Base-by-base conservation (phyloP, 805 yeast genomes). In the Kregervanrija pseudodelftensis region DNA sequence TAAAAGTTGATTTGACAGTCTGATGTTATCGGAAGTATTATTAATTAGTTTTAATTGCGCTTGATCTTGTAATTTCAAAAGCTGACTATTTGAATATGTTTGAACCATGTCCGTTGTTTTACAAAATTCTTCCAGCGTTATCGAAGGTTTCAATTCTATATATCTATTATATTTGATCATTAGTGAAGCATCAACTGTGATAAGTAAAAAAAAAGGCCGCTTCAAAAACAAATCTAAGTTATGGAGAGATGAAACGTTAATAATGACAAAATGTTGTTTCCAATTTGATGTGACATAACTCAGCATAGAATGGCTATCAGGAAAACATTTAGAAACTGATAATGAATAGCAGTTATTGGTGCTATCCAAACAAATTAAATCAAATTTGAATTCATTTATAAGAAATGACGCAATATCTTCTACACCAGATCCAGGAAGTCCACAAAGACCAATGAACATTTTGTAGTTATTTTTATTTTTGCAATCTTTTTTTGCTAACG, bases 171-270 rank as follows among this genome's bases (percentile, higher is more conserved):
- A 67, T 43, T 93, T 69, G 33, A 76, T 49, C 11, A 56, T 55
- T 5, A 79, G 51, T 1, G 95, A 84, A 0, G 95, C 88, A 56
- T 86, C 95, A 2, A 89, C 68, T 8, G 86, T 74, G 1, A 90
- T 55, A 55, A 89, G 95, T 30, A 88, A 69, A 57, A 89, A 88
- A 59, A 87, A 91, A 0, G 98, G 96, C 46, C 96, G 67, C 49
- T 81, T 80, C 32, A 74, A 66, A 10, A 85, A 61, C 16, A 60
- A 61, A 2, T 69, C 68, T 30, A 84, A 65, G 40, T 72, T 59
- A 3, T 62, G 63, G 11, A 73, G 50, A 11, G 68, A 65, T 3
- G 63, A 59, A 5, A 83, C 66, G 42, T 77, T 75, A 0, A 74
- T 57, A 2, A 83, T 60, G 2, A 87, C 91, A 54, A 69, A 79